Percentiles rank a stretch among this genome's conserved stretches.
phyloP scores from a whole-genome alignment of 2,329 filamentous ascomycete genomes.

The Epichloe sp. region DNA sequence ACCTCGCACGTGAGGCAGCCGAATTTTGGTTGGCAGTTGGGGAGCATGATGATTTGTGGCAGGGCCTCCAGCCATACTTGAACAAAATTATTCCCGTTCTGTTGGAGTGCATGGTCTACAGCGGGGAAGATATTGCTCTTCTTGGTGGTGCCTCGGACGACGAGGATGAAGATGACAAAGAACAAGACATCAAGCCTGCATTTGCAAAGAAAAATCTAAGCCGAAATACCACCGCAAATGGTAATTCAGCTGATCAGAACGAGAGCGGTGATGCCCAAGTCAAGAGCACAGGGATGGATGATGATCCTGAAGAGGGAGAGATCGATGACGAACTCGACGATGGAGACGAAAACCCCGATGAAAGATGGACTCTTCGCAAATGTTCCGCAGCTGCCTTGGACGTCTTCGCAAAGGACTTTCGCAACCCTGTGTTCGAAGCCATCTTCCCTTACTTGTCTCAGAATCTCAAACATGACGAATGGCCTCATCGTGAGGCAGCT shows the following conservation, averaged over 20 bases:
- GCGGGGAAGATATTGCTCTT: slow-evolving; percentile 79
- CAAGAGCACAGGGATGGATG: slow-evolving; percentile 48
- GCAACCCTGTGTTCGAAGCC: slow-evolving; percentile 74
- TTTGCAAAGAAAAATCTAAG: slow-evolving; percentile 63
- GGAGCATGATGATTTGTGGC: slow-evolving; percentile 71
- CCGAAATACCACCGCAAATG: slow-evolving; percentile 46
- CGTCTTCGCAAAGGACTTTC: slow-evolving; percentile 84
- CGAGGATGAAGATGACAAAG: slow-evolving; percentile 80
- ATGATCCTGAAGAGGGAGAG: slow-evolving; percentile 83
- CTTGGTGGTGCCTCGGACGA: slow-evolving; percentile 78
- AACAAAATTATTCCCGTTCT: slow-evolving; percentile 79
- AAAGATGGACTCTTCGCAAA: slow-evolving; percentile 90
- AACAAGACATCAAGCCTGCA: slow-evolving; percentile 81
- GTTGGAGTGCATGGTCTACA: slow-evolving; percentile 91
- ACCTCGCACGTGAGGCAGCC: slow-evolving; percentile 84
- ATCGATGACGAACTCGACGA: slow-evolving; percentile 57
- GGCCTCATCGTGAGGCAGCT: slow-evolving; percentile 86
- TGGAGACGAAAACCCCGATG: slow-evolving; percentile 77
- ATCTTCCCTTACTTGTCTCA: slow-evolving; percentile 87
- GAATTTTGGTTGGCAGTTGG: slow-evolving; percentile 96
- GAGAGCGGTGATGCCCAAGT: slow-evolving; percentile 31
- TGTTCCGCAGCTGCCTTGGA: slow-evolving; percentile 93
- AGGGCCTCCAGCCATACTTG: slow-evolving; percentile 63
- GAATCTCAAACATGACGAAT: slow-evolving; percentile 77
- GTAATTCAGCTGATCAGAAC: slow-evolving; percentile 9